These are phyloP conservation scores for Elsinoe fawcettii DNA, from an alignment of 2,329 filamentous ascomycete species.

Conservation along the genomic window DNA sequence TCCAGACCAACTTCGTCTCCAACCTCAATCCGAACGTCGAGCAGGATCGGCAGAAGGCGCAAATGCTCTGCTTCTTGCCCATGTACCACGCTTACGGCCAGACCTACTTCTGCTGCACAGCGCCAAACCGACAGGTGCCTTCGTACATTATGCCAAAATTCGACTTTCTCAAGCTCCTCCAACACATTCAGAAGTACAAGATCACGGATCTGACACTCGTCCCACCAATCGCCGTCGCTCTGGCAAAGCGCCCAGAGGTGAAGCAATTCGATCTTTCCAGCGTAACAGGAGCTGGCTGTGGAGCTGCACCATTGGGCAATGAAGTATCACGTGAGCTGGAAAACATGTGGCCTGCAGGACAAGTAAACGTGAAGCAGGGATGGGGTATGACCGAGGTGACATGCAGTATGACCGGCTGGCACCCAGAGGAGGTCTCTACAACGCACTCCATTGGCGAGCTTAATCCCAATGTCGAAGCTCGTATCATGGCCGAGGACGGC, in stretches of 20 bases:
- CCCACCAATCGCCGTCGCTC: slow-evolving; percentile 64
- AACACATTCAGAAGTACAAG: slow-evolving; percentile 57
- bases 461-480: slow-evolving; percentile 60
- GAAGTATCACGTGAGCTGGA: slow-evolving; percentile 47
- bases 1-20: slow-evolving; percentile 48
- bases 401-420: slow-evolving; percentile 60
- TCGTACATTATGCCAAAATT: slow-evolving; percentile 75
- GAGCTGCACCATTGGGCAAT: slow-evolving; percentile 57
- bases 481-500: slow-evolving; percentile 56
- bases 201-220: slow-evolving; percentile 62
- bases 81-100: slow-evolving; percentile 54
- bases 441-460: slow-evolving; percentile 56
- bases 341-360: slow-evolving; percentile 44
- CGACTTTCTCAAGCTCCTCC: slow-evolving; percentile 64
- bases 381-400: slow-evolving; percentile 86
- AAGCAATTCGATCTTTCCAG: slow-evolving; percentile 61
- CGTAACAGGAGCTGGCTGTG: slow-evolving; percentile 52
- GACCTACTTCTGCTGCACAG: slow-evolving; percentile 58
- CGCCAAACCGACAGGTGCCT: slow-evolving; percentile 50
- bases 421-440: slow-evolving; percentile 42
- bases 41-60: slow-evolving; percentile 35
- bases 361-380: slow-evolving; percentile 53
- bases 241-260: slow-evolving; percentile 63
- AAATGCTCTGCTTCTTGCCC: slow-evolving; percentile 61
- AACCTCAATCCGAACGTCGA: slow-evolving; percentile 44